Evolutionary conservation across 352 stramenopile genomes (phyloP).

Genomic region (Phytopythium sindhum): DNA sequence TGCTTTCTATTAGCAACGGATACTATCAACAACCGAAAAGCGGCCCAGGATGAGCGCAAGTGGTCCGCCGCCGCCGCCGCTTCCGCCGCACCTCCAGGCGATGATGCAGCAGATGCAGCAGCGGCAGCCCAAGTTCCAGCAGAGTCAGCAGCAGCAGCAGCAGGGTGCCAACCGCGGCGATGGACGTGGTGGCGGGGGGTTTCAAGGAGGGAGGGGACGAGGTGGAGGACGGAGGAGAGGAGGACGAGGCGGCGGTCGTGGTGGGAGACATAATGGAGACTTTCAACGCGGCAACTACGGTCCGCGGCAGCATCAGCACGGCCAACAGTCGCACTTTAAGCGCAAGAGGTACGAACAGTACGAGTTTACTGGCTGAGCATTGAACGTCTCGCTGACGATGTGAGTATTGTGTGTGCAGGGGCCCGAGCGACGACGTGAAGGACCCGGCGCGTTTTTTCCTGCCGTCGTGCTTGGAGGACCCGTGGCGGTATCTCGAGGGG

Average conservation of each 20-base stretch:
- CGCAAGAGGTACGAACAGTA: slow-evolving; percentile 30
- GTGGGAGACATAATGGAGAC: slow-evolving; percentile 10
- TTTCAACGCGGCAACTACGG: neutral
- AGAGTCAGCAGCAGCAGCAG: slow-evolving; percentile 5
- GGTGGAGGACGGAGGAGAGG: slow-evolving; percentile 13
- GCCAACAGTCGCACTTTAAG: slow-evolving; percentile 25
- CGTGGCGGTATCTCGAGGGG: slow-evolving; percentile 43
- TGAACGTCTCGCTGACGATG: neutral
- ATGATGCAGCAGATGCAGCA: slow-evolving; percentile 61
- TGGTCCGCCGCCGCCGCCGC: slow-evolving; percentile 8
- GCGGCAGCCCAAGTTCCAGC: slow-evolving; percentile 34
- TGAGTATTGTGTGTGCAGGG: slow-evolving; percentile 12
- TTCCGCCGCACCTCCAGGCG: slow-evolving; percentile 45
- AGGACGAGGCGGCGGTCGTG: slow-evolving; percentile 16
- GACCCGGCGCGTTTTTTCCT: slow-evolving; percentile 56
- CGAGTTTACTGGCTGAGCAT: too few relatives aligned
- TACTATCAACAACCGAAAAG: neutral
- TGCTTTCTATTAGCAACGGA: too few relatives aligned
- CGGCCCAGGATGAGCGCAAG: neutral
- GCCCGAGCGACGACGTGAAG: slow-evolving; percentile 33
- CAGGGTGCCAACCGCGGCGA: neutral
- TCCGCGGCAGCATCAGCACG: neutral
- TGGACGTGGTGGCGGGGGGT: slow-evolving; percentile 17
- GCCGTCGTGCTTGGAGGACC: slow-evolving; percentile 64
- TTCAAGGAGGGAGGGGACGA: slow-evolving; percentile 6